Base-by-base conservation (phyloP, 441 rosid genomes). In the Flueggea neowawraea region DNA sequence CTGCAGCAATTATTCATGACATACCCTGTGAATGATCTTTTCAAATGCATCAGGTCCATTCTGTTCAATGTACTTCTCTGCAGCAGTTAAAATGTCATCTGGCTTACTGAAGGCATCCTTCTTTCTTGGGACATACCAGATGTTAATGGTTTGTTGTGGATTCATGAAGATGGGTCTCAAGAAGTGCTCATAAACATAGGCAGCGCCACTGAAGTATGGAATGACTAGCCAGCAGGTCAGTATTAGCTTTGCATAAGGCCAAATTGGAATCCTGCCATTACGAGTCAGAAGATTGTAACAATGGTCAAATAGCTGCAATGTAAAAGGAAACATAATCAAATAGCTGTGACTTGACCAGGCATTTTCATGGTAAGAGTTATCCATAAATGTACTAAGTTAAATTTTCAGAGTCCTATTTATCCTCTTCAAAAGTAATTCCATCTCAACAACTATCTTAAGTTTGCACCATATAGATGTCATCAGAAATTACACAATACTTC, bases 131-230 rank as follows among this genome's bases (percentile, higher is more conserved):
- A 88, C 80, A 71, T 90, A 90, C 97, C 96, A 90, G 67, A 90
- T 81, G 48, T 87, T 94, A 67, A 94, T 68, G 45, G 87, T 82
- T 53, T 75, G 84, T 33, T 73, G 83, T 3, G 85, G 95, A 63
- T 90, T 88, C 58, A 84, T 50, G 59, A 85, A 84, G 70, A 94
- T 43, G 48, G 95, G 96, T 69, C 96, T 90, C 68, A 94, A 77
- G 62, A 84, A 81, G 68, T 84, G 96, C 64, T 91, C 89, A 55
- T 94, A 94, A 16, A 94, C 97, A 74, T 91, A 87, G 33, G 99
- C 88, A 72, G 99, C 99, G 16, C 99, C 99, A 9, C 91, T 94
- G 78, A 94, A 91, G 79, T 91, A 83, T 0, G 99, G 99, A 52
- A 91, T 84, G 53, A 89, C 99, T 62, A 91, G 77, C 99, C 99